Conservation (phyloP, 805 yeast genomes). For the Saturnispora halmiae region DNA sequence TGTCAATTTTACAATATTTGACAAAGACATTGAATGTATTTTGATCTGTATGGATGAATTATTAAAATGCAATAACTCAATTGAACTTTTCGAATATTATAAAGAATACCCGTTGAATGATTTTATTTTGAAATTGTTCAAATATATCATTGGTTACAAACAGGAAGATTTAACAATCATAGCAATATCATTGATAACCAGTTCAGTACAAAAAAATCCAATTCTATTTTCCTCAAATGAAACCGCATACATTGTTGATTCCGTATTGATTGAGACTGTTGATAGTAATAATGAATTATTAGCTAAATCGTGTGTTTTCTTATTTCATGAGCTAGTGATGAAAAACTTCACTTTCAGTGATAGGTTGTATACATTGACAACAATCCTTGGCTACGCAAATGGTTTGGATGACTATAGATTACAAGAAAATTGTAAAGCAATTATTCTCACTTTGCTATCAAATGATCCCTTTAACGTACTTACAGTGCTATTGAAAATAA, state of each 20-base stretch:
- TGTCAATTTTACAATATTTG: conserved; percentile 36
- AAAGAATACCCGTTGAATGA: conserved; percentile 14
- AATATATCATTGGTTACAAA: conserved; percentile 1
- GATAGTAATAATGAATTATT: conserved; percentile 6
- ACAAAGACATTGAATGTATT: conserved; percentile 27
- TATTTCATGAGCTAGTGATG: conserved; percentile 1
- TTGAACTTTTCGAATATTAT: conserved; percentile 16
- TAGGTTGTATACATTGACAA: conserved; percentile 7
- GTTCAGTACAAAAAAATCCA: conserved; percentile 16
- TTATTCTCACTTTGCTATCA: conserved; percentile 13
- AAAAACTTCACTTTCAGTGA: neutral
- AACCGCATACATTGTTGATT: neutral
- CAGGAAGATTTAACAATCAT: conserved; percentile 13
- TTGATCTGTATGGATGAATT: conserved; percentile 42
- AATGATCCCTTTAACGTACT: conserved; percentile 13
- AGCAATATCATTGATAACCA: conserved; percentile 14
- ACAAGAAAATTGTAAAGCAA: conserved; percentile 5
- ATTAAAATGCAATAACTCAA: conserved; percentile 32
- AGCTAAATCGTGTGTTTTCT: conserved; percentile 7
- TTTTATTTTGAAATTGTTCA: conserved; percentile 13
- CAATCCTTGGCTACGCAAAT: conserved; percentile 14
- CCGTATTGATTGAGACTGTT: neutral
- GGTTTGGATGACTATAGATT: conserved; percentile 9
- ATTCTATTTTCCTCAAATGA: conserved; percentile 4
- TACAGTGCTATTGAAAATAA: conserved; percentile 16